Conservation (phyloP, 805 yeast genomes). For the Nakazawaea anatomiae region DNA sequence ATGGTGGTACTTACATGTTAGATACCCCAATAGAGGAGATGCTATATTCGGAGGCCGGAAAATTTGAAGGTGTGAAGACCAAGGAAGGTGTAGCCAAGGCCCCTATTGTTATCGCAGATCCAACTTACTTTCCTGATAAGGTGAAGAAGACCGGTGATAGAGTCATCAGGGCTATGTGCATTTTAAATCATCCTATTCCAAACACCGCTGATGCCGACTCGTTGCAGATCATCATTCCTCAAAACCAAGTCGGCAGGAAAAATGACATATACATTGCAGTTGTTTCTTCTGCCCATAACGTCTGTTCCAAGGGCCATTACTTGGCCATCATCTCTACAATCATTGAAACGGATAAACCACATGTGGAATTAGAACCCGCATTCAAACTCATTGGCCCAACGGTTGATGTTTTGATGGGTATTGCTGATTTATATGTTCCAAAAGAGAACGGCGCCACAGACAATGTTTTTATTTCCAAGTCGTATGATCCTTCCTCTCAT, state of each 20-base stretch:
- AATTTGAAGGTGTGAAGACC: conserved; percentile 80
- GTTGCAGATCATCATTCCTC: conserved; percentile 91
- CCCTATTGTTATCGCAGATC: conserved; percentile 93
- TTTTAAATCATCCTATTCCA: conserved; percentile 85
- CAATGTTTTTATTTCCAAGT: conserved; percentile 75
- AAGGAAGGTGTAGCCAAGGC: conserved; percentile 91
- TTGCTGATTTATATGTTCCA: conserved; percentile 88
- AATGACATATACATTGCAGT: conserved; percentile 94
- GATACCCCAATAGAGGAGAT: conserved; percentile 94
- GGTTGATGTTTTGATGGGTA: conserved; percentile 86
- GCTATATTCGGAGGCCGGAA: conserved; percentile 63
- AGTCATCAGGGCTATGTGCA: conserved; percentile 82
- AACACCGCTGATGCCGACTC: conserved; percentile 80
- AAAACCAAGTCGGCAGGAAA: conserved; percentile 87
- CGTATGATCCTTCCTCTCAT: conserved; percentile 93
- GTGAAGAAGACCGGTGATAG: conserved; percentile 67
- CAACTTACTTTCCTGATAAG: conserved; percentile 89
- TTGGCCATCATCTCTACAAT: conserved; percentile 92
- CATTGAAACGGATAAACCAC: conserved; percentile 90
- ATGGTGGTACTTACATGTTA: conserved; percentile 98
- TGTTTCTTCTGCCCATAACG: conserved; percentile 84
- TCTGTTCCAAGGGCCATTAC: conserved; percentile 81
- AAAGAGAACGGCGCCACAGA: conserved; percentile 73
- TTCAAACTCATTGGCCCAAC: conserved; percentile 80
- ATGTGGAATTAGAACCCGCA: conserved; percentile 88